Percentiles rank a stretch among this genome's conserved stretches.
Conservation (phyloP, 2,329 filamentous ascomycete genomes). For the Colletotrichum brevisporum region DNA sequence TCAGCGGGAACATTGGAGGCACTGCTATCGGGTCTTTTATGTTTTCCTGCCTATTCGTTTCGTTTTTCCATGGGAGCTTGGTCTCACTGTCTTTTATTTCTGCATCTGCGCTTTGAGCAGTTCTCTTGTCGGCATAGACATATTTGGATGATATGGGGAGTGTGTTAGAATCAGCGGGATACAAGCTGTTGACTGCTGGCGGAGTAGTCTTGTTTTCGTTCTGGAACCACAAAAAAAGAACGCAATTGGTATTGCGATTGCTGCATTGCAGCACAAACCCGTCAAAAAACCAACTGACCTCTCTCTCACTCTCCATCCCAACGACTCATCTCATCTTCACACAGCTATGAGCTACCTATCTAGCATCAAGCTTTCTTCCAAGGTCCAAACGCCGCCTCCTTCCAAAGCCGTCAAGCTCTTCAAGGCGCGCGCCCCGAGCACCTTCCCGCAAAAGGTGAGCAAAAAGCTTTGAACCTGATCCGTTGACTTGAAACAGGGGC, state of each 20-base stretch:
- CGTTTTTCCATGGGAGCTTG: constrained; percentile 6
- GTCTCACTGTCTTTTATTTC: constrained; percentile 5
- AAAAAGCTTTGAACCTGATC: background rate
- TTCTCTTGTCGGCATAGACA: constrained; percentile 7
- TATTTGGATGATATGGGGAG: background rate
- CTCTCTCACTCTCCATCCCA: background rate
- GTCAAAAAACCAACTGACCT: constrained; percentile 9
- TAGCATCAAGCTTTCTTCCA: background rate
- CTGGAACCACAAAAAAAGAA: constrained; percentile 3
- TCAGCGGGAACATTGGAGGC: background rate
- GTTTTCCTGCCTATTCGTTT: background rate
- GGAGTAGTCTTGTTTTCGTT: constrained; percentile 5
- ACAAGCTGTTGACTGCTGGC: constrained; percentile 13
- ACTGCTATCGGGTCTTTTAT: constrained; percentile 8
- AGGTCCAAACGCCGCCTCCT: background rate
- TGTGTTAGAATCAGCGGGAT: constrained; percentile 14
- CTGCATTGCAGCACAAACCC: constrained; percentile 14
- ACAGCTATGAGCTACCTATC: background rate
- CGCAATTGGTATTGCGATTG: constrained; percentile 16
- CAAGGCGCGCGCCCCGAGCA: no score
- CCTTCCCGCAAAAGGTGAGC: background rate
- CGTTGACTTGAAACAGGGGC: constrained; percentile 9
- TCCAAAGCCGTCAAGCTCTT: no score
- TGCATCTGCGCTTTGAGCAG: no score
- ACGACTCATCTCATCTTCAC: background rate